Evolutionary conservation across 169 alveolate genomes (phyloP).

Genomic region (Besnoitia besnoiti): DNA sequence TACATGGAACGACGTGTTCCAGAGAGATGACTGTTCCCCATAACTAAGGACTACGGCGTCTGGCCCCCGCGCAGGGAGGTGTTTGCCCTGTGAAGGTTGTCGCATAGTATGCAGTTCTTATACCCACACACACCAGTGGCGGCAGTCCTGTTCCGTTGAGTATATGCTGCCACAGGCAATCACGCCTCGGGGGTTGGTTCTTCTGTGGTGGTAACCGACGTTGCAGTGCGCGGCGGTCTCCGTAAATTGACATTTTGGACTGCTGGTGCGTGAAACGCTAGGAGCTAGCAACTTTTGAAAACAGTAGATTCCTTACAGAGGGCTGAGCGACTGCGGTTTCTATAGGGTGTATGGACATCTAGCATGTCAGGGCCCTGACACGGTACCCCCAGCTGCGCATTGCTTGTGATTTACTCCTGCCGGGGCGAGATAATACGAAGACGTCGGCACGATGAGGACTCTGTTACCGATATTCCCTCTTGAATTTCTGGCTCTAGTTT

Average conservation of each 20-base stretch:
- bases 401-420: too few species aligned
- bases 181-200: not conserved
- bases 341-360: not conserved
- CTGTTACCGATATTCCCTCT: not conserved
- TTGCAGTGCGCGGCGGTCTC: not conserved
- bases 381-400: too few species aligned
- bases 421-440: not conserved
- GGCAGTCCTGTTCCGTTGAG: not conserved
- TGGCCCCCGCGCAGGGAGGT: not conserved
- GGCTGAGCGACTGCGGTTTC: not conserved
- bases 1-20: not conserved
- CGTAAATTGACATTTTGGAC: not conserved
- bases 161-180: not conserved
- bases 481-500: not conserved
- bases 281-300: not conserved
- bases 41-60: not conserved
- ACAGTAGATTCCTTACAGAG: too few species aligned
- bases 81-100: not conserved
- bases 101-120: not conserved
- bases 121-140: not conserved
- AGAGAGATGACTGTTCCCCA: not conserved
- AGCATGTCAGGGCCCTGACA: too few species aligned
- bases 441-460: not conserved
- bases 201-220: not conserved
- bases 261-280: not conserved